Evolutionary conservation across 2,329 filamentous ascomycete species (phyloP), one percentile per base, ranked within the genome.

Genomic region (Diaporthe sp.): DNA sequence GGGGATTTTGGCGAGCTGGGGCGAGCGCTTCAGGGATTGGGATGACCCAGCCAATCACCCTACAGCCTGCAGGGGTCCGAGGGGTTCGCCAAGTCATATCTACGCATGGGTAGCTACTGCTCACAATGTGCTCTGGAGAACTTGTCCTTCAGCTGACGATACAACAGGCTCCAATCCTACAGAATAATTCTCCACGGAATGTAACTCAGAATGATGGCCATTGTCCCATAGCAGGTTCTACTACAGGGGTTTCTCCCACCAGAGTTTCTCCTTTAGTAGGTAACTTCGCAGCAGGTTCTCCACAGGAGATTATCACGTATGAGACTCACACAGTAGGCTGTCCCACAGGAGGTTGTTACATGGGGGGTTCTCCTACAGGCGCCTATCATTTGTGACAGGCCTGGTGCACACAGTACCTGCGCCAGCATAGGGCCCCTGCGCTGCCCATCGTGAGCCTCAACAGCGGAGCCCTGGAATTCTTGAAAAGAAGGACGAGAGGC

Each of bases 11-110:
- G 55, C 30, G 17, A 55, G 61, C 25, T 69, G 70, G 70, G 73
- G 61, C 61, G 70, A 63, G 70, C 70, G 70, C 70, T 63, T 69
- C 70, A 72, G 32, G 72, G 72, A 35, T 65, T 65, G 42, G 27
- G 22, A 35, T 13, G 27, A 17, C 50, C 47, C 59, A 32, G 59
- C 71, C 71, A 72, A 69, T 72, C 71, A 69, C 51, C 32, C 50
- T 27, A 53, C 22, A 32, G n/a, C 63, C 15, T 25, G 32, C 44
- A 51, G 44, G 59, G 59, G 30, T 63, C 7, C 2, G 13, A 32
- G 22, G 10, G 25, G 59, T 63, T 47, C 37, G 58, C 58, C 58
- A 63, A 63, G 58, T 17, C 32, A n/a, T 35, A 25, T 17, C 35
- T 25, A 37, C 22, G 35, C 32, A 59, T 17, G 55, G 55, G 55